Base-by-base conservation (phyloP, 2,329 filamentous ascomycete species). In the Aureobasidium lini region DNA sequence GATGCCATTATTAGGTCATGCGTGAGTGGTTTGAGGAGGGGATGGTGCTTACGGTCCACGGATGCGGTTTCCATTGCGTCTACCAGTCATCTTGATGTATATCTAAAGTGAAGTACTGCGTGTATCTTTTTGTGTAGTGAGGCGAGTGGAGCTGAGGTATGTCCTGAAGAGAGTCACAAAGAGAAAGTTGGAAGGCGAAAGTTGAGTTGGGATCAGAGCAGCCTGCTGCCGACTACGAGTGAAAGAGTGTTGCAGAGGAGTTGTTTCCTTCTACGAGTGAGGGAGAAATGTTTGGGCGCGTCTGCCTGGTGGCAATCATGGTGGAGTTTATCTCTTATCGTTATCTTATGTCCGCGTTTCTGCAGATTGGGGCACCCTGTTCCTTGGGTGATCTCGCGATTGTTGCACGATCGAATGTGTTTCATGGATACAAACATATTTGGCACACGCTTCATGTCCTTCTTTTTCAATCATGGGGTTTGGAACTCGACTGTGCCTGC, bases 1-100 rank as follows among this genome's bases (percentile, higher is more conserved):
- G 9, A 11, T 9, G 13, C 6, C 8, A 42, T 43, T 16, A 44
- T 46, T 32, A 31, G 42, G 61, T 44, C 57, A 28, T 64, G 15
- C 61, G 60, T 11, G 40, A 47, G 39, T n/a, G 46, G 4, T 39
- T 23, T n/a, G 23, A 40, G 9, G n/a, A 31, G 18, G 5, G 15
- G 28, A 28, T 10, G n/a, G 6, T 46, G 72, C 76, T 66, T 72
- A 79, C 72, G 84, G 84, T 2, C 80, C 80, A 52, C 80, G 77
- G 66, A 82, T 82, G 62, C 76, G 73, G 65, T 81, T 79, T 49
- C 68, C 69, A 57, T 64, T 66, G 60, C 71, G 61, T 64, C 73
- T 64, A 29, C 67, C 69, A 34, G 70, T 70, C 71, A 73, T 73
- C 18, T 13, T 54, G 42, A 23, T 28, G 11, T 49, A 44, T 46